phyloP scores from a whole-genome alignment of 257 asterid genomes.

The Fraxinus excelsior region DNA sequence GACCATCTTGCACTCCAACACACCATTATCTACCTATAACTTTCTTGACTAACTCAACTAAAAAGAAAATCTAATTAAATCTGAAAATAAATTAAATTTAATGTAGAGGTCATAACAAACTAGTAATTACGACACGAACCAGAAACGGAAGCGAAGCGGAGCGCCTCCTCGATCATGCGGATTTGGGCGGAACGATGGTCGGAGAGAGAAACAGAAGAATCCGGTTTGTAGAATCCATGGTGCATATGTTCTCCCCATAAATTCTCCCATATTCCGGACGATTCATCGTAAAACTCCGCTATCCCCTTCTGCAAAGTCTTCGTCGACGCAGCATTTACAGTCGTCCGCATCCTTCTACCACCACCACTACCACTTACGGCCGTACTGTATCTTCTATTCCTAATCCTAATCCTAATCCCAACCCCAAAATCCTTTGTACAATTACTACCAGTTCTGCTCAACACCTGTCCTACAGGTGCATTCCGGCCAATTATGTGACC shows the following conservation, averaged over 20 bases:
- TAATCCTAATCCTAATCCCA: neutral
- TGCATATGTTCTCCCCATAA: slow-evolving; percentile 99
- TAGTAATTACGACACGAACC: slow-evolving; percentile 37
- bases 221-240: slow-evolving; percentile 80
- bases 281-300: slow-evolving; percentile 93
- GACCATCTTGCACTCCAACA: too few relatives aligned
- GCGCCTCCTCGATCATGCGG: slow-evolving; percentile 93
- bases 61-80: too few relatives aligned
- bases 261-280: slow-evolving; percentile 87
- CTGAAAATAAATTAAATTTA: too few relatives aligned
- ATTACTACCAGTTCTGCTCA: neutral
- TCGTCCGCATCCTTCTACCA: slow-evolving; percentile 22
- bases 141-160: slow-evolving; percentile 66
- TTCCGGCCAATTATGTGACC: neutral
- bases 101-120: neutral
- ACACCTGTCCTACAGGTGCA: neutral
- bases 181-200: slow-evolving; percentile 90
- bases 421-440: neutral
- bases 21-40: too few relatives aligned
- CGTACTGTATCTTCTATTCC: neutral
- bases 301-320: slow-evolving; percentile 68
- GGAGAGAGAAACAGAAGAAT: slow-evolving; percentile 52
- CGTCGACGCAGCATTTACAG: slow-evolving; percentile 24
- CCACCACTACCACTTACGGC: neutral
- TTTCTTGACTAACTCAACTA: too few relatives aligned